Evolutionary conservation across 805 yeast species (phyloP), one percentile per base, ranked within the genome.

Genomic region (Zygosaccharomyces kombuchaensis): DNA sequence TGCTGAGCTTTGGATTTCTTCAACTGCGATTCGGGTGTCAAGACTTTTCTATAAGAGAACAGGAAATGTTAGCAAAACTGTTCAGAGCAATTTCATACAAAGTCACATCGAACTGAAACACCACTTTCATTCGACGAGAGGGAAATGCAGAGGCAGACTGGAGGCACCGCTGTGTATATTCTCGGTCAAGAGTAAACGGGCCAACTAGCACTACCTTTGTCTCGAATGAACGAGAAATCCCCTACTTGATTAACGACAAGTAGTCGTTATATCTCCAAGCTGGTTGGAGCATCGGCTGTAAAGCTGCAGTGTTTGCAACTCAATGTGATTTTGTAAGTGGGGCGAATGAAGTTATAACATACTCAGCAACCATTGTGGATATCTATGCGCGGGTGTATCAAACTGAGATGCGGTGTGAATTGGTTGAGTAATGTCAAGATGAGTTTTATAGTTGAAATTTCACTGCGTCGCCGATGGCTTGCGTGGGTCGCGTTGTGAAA

Each of bases 1-100:
- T 82, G 81, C 70, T 80, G 78, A 72, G 84, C 81, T 78, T 84
- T 80, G 65, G 83, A 71, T 79, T 84, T 82, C 82, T 86, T 86
- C 73, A 82, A 74, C 71, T 82, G 84, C 70, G 93, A 74, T 81
- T 86, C 95, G 80, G 95, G 95, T 57, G 72, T 72, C 57, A 72
- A 67, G 61, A 72, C 61, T 65, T 73, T 63, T 62, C 71, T 68
- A 56, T 47, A 52, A 36, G 36, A 45, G 48, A 43, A 48, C 25
- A 48, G 23, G 23, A 26, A 36, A 36, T 50, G 50, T 54, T 51
- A 50, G 54, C 36, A 49, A 38, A 47, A 23, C 19, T 25, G 43
- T 34, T 30, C 30, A 26, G 21, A 34, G 31, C 26, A 34, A 13
- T 43, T 36, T 37, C 49, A 48, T 46, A 58, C 59, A 58, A 57